Evolutionary conservation across 352 stramenopile genomes (phyloP).

Genomic region (Hyphochytrium catenoides): DNA sequence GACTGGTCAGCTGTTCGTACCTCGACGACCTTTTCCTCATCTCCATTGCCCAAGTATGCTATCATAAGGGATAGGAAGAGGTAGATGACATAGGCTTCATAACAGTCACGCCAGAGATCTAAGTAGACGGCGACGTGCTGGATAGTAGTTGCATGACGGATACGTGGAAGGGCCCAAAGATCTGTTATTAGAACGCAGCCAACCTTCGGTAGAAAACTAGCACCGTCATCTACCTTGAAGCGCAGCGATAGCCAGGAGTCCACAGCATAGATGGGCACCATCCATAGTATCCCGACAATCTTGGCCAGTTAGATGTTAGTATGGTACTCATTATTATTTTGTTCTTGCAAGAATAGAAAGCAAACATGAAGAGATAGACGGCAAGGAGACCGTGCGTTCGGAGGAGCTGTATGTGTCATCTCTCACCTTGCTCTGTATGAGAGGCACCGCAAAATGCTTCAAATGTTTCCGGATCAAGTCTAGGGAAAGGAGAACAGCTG

Average conservation of each 20-base stretch:
- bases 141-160: constrained; percentile 1
- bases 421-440: constrained; percentile 85
- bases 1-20: too few species aligned
- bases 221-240: constrained; percentile 49
- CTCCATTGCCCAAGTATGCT: constrained; percentile 71
- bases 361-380: constrained; percentile 62
- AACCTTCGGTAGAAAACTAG: background rate
- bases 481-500: constrained; percentile 59
- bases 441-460: constrained; percentile 68
- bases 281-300: constrained; percentile 92
- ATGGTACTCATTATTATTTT: too few species aligned
- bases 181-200: background rate
- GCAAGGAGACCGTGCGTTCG: too few species aligned
- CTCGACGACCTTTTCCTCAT: constrained; percentile 50
- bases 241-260: constrained; percentile 87
- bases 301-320: constrained; percentile 16
- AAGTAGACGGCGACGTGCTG: constrained; percentile 61
- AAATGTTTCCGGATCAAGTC: constrained; percentile 73
- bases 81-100: constrained; percentile 95
- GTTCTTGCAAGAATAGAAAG: constrained; percentile 47
- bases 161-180: constrained; percentile 1
- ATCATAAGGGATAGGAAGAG: constrained; percentile 90
- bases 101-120: constrained; percentile 84
- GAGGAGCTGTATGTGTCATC: too few species aligned
- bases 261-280: constrained; percentile 93